A percentile compares a stretch with the other conserved stretches of the same genome.
These are phyloP conservation scores for Cenchrus fungigraminus DNA, from an alignment of 176 grass and related monocot genomes.

Conservation along the genomic window DNA sequence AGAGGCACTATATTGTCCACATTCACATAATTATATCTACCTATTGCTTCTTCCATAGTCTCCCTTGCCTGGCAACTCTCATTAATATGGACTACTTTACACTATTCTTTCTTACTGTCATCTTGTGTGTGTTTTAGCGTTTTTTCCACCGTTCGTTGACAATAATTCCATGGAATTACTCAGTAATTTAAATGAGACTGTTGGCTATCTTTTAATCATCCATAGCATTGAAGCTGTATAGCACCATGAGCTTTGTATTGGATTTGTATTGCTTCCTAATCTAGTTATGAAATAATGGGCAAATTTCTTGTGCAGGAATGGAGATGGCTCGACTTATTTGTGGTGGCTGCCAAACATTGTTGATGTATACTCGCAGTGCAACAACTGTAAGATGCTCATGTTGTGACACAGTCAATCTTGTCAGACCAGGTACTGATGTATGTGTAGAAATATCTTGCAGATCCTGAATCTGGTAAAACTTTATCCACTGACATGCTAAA, in stretches of 20 bases:
- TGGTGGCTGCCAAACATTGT: constrained; percentile 67
- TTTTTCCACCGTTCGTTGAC: not conserved
- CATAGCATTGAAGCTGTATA: not conserved
- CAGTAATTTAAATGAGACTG: constrained; percentile 16
- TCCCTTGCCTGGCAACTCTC: not conserved
- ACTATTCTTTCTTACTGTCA: not conserved
- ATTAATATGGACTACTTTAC: not conserved
- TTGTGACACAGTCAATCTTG: constrained; percentile 80
- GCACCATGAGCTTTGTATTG: constrained; percentile 11
- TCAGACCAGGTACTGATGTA: constrained; percentile 65
- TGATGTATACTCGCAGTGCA: constrained; percentile 77
- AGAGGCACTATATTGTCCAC: not conserved
- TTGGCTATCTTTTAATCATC: not conserved
- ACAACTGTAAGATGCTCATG: constrained; percentile 83
- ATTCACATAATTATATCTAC: not conserved
- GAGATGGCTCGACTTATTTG: constrained; percentile 83
- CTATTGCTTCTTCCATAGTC: not conserved
- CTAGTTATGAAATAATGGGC: constrained; percentile 31
- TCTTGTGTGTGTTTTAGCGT: not conserved
- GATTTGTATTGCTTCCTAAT: constrained; percentile 14
- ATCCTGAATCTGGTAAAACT: constrained; percentile 27
- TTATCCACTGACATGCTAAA: constrained; percentile 14
- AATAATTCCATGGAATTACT: constrained; percentile 5
- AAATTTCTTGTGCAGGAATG: constrained; percentile 55
- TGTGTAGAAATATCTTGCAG: constrained; percentile 26